Evolutionary conservation across 2,329 filamentous ascomycete species (phyloP).

Genomic region (Pseudonectria buxi): DNA sequence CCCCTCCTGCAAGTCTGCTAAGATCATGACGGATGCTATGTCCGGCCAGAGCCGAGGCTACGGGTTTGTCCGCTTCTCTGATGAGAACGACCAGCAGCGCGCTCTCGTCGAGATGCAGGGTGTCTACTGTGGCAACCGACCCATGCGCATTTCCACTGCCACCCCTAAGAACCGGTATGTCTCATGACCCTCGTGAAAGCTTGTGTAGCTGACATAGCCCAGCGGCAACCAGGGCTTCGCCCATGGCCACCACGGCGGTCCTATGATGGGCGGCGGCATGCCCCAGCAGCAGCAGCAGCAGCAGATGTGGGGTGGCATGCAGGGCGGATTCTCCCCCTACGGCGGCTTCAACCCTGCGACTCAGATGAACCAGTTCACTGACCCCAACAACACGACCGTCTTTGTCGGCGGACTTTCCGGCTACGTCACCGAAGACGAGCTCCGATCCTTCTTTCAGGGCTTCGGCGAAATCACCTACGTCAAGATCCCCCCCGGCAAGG

Average conservation of each 20-base stretch:
- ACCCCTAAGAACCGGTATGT: conserved; percentile 83
- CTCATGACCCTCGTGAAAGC: neutral
- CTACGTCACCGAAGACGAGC: conserved; percentile 97
- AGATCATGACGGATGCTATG: conserved; percentile 99
- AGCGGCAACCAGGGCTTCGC: conserved; percentile 35
- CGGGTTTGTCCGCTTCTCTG: conserved; percentile 94
- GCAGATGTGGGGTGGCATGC: conserved; percentile 35
- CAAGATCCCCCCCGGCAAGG: conserved; percentile 98
- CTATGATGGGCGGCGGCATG: conserved; percentile 41
- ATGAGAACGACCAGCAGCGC: conserved; percentile 92
- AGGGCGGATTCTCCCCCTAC: conserved; percentile 28
- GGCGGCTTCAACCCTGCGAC: conserved; percentile 43
- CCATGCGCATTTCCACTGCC: conserved; percentile 96
- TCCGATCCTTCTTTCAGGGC: conserved; percentile 99
- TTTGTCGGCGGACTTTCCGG: conserved; percentile 96
- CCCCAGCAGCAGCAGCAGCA: conserved; percentile 34
- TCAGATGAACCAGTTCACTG: conserved; percentile 97
- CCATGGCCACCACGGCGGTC: conserved; percentile 37
- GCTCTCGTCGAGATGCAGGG: conserved; percentile 98
- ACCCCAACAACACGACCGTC: conserved; percentile 98
- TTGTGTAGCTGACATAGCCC: conserved; percentile 3
- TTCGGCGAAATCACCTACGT: conserved; percentile 99
- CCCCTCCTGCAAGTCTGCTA: conserved; percentile 96
- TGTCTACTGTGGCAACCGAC: conserved; percentile 96
- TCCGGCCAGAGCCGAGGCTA: conserved; percentile 96